phyloP scores from a whole-genome alignment of 1,284 basidiomycete species.

The Cryptococcus deneoformans region DNA sequence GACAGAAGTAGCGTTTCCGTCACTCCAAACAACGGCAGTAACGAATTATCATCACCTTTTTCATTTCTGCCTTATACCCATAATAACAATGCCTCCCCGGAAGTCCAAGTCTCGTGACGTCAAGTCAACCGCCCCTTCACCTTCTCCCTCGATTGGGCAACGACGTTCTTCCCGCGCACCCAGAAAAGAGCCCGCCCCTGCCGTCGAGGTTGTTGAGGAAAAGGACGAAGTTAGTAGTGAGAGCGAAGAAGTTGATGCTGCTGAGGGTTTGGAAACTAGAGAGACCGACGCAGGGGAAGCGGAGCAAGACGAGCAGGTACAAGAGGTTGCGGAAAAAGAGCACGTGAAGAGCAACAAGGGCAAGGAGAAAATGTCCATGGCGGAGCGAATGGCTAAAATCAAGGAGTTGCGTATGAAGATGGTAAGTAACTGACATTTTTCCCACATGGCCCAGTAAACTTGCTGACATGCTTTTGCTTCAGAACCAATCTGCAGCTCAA shows the following conservation, averaged over 20 bases:
- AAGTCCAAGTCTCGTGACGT: conserved; percentile 11
- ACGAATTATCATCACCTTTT: too few relatives aligned
- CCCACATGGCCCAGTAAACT: not conserved
- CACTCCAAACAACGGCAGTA: too few relatives aligned
- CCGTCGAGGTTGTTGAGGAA: not conserved
- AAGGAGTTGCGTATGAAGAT: conserved; percentile 19
- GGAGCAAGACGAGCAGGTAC: not conserved
- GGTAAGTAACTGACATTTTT: conserved; percentile 8
- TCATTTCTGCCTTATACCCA: not conserved
- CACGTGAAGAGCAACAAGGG: not conserved
- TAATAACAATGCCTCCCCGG: conserved; percentile 11
- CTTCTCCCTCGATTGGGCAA: conserved; percentile 9
- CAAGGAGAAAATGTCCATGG: conserved; percentile 6
- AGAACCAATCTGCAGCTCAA: conserved; percentile 72
- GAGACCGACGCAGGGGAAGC: not conserved
- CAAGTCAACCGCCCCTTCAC: conserved; percentile 18
- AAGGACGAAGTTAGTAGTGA: not conserved
- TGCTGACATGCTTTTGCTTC: conserved; percentile 1
- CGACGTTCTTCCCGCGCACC: not conserved
- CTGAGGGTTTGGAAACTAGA: not conserved
- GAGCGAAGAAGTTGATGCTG: not conserved
- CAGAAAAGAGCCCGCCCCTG: not conserved
- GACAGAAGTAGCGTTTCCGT: too few relatives aligned
- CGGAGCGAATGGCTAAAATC: conserved; percentile 15
- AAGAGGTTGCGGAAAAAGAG: not conserved